Conservation (phyloP, 768 basidiomycete species). For the Trametes maxima region DNA sequence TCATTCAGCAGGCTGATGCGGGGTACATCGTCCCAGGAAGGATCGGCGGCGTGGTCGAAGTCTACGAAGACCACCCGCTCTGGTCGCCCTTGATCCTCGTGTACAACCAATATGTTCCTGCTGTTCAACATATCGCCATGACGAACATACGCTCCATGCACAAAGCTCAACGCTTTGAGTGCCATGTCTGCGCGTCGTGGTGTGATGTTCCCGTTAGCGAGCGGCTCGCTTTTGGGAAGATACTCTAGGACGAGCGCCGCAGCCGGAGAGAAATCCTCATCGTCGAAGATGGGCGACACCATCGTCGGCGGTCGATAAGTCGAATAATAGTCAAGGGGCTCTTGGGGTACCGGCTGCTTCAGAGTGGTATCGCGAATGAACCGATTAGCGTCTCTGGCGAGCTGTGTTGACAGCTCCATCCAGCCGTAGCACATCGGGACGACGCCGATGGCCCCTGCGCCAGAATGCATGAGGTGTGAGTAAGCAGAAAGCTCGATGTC, state of each 20-base stretch:
- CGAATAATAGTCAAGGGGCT: neutral
- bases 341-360: neutral
- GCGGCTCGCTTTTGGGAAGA: conserved; percentile 4
- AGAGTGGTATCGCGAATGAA: neutral
- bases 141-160: conserved; percentile 16
- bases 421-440: conserved; percentile 20
- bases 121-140: conserved; percentile 5
- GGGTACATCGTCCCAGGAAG: neutral
- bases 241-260: conserved; percentile 20
- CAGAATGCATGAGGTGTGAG: conserved; percentile 16
- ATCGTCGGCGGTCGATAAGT: neutral
- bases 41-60: neutral
- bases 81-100: neutral
- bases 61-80: neutral
- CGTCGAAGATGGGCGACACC: neutral
- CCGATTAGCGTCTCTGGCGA: neutral
- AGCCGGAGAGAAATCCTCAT: neutral
- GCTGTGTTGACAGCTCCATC: conserved; percentile 3
- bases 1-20: neutral
- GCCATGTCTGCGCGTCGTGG: conserved; percentile 9
- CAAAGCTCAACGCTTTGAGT: neutral
- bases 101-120: neutral
- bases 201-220: conserved; percentile 8
- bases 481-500: conserved; percentile 6
- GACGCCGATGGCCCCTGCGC: conserved; percentile 6